phyloP scores from a whole-genome alignment of 139 green algal genomes.

The Chlorella sorokiniana region DNA sequence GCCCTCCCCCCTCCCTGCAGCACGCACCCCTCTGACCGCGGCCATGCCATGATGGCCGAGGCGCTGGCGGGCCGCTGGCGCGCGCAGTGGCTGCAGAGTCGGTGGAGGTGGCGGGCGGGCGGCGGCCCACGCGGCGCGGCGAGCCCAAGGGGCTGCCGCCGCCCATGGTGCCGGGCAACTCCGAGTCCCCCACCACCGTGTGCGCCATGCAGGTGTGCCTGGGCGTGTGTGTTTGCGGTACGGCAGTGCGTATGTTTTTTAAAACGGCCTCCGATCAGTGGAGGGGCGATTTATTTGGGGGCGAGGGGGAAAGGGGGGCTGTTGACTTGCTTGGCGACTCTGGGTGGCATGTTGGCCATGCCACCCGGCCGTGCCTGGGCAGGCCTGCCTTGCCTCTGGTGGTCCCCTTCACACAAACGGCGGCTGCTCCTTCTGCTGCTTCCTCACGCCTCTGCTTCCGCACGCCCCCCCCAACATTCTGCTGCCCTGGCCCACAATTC shows the following conservation, averaged over 20 bases:
- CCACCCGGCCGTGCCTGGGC: no score
- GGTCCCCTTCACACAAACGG: no score
- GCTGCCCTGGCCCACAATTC: neutral
- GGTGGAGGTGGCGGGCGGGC: neutral
- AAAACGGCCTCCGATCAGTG: no score
- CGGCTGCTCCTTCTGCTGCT: no score
- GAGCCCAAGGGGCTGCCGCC: constrained; percentile 12
- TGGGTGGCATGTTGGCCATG: no score
- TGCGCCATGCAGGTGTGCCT: constrained; percentile 21
- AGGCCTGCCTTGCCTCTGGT: no score
- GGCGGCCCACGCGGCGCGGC: neutral
- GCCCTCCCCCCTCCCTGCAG: neutral
- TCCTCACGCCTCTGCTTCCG: no score
- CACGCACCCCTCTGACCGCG: constrained; percentile 29
- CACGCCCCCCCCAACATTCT: neutral
- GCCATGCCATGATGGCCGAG: constrained; percentile 29
- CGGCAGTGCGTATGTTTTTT: no score
- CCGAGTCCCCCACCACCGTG: constrained; percentile 23
- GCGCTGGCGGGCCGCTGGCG: constrained; percentile 22
- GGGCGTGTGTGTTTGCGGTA: neutral
- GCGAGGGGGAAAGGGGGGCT: no score
- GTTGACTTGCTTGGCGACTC: no score
- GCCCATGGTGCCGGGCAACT: constrained; percentile 25
- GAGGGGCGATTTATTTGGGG: no score
- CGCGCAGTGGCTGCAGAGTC: neutral